Percentiles rank a stretch among this genome's conserved stretches.
Evolutionary conservation across 2,329 filamentous ascomycete species (phyloP).

Genomic region (Microascus cirrosus): DNA sequence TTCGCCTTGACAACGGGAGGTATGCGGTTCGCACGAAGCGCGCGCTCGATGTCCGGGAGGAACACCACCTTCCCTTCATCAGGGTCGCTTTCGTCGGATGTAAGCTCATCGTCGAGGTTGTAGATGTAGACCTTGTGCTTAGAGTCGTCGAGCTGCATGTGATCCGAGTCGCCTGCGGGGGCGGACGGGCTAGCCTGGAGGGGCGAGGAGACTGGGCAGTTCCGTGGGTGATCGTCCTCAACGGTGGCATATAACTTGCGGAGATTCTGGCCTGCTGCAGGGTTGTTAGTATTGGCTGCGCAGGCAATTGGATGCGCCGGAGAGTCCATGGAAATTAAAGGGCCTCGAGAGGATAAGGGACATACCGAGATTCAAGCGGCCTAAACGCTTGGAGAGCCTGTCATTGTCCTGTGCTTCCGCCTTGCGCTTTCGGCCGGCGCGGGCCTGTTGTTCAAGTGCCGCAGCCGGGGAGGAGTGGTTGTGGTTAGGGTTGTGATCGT

Average conservation of each 20-base stretch:
- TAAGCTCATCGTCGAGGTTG: conserved; percentile 79
- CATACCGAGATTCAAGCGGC: conserved; percentile 71
- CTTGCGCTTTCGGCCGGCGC: conserved; percentile 41
- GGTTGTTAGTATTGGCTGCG: neutral
- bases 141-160: conserved; percentile 79
- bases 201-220: conserved; percentile 7
- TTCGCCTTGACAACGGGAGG: conserved; percentile 53
- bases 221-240: conserved; percentile 1
- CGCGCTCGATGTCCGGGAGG: conserved; percentile 75
- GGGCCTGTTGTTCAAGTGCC: conserved; percentile 8
- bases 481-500: neutral
- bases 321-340: conserved; percentile 8
- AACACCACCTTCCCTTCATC: conserved; percentile 56
- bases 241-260: conserved; percentile 2
- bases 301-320: conserved; percentile 4
- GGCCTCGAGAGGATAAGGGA: conserved; percentile 8
- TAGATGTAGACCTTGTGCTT: conserved; percentile 85
- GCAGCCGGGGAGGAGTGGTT: conserved; percentile 9
- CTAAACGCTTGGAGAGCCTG: conserved; percentile 74
- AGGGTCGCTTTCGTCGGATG: conserved; percentile 44
- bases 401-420: conserved; percentile 51
- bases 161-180: conserved; percentile 31
- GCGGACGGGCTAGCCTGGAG: conserved; percentile 7
- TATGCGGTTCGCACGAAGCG: conserved; percentile 60
- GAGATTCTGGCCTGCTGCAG: conserved; percentile 1